phyloP scores from a whole-genome alignment of 305 asterid species.

The Fraxinus ornus region DNA sequence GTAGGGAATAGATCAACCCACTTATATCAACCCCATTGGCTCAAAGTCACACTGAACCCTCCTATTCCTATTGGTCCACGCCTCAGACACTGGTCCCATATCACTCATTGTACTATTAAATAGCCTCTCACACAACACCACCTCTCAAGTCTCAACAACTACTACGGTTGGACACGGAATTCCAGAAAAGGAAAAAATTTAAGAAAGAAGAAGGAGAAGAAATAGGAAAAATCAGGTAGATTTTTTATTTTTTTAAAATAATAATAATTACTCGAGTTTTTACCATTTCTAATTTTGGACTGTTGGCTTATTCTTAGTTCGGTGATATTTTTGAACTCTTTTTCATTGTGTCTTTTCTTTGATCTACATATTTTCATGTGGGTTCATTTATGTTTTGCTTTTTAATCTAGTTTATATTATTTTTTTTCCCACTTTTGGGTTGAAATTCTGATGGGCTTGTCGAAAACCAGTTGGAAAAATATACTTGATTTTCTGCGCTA shows the following conservation, averaged over 20 bases:
- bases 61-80: conserved; percentile 60
- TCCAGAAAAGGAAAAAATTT: conserved; percentile 1
- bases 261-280: background rate
- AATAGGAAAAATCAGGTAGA: background rate
- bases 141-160: background rate
- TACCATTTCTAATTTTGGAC: background rate
- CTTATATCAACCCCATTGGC: conserved; percentile 35
- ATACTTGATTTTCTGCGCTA: background rate
- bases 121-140: background rate
- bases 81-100: conserved; percentile 18
- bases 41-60: conserved; percentile 44
- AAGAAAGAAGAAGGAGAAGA: background rate
- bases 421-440: background rate
- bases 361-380: background rate
- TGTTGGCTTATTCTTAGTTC: background rate
- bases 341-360: background rate
- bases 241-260: background rate
- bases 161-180: background rate
- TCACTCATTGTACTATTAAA: conserved; percentile 13
- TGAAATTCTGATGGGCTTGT: background rate
- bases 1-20: conserved; percentile 40
- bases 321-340: conserved; percentile 13
- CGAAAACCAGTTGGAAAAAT: background rate
- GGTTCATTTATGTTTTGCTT: background rate
- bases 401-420: background rate